Percentiles rank a stretch among this genome's conserved stretches.
phyloP scores from a whole-genome alignment of 148 eudicot genomes.

The Fagopyrum homotropicum region DNA sequence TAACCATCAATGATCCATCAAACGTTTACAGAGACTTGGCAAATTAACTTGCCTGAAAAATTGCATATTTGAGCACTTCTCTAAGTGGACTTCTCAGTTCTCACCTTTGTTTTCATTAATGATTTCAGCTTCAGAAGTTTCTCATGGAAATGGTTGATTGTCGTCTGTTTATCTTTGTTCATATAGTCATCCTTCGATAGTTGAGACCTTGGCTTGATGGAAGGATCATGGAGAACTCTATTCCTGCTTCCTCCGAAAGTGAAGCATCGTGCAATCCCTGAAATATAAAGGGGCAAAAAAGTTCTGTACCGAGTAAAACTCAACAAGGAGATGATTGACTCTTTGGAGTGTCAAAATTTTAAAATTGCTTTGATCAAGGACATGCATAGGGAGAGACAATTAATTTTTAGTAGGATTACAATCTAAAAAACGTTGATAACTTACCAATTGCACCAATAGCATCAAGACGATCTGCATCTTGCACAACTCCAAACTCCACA shows the following conservation, averaged over 20 bases:
- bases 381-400: not conserved
- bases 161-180: constrained; percentile 80
- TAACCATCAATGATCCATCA: not conserved
- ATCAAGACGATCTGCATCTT: constrained; percentile 99
- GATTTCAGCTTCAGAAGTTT: constrained; percentile 86
- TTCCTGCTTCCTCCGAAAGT: constrained; percentile 96
- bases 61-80: not conserved
- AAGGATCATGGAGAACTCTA: constrained; percentile 67
- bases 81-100: not conserved
- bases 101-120: constrained; percentile 87
- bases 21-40: not conserved
- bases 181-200: constrained; percentile 80
- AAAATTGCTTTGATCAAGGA: not conserved
- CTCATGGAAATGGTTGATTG: constrained; percentile 91
- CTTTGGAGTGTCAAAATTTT: not conserved
- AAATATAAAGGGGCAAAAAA: constrained; percentile 7
- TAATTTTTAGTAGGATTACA: not conserved
- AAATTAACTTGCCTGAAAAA: not conserved
- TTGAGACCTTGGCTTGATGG: constrained; percentile 55
- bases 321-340: not conserved
- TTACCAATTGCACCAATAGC: constrained; percentile 98
- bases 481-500: constrained; percentile 82
- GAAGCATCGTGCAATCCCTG: constrained; percentile 98
- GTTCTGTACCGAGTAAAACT: not conserved
- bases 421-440: not conserved